Evolutionary conservation across 352 stramenopile genomes (phyloP).

Genomic region (Pythium vanterpoolii): DNA sequence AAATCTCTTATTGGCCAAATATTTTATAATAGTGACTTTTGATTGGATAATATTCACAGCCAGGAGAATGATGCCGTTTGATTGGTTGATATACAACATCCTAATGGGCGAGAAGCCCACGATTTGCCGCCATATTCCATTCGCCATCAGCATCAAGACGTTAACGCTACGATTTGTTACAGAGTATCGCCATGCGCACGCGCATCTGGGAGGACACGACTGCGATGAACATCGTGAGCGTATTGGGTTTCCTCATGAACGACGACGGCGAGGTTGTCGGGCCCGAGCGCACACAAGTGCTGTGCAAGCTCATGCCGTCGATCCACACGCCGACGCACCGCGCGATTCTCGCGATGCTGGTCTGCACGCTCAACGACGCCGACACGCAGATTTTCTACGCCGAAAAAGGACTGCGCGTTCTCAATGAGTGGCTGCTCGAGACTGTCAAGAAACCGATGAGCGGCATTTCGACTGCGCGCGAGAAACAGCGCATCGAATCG

Average conservation of each 20-base stretch:
- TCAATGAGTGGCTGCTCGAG: constrained; percentile 72
- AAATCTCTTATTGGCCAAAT: constrained; percentile 15
- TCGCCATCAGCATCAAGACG: too few species aligned
- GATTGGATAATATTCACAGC: constrained; percentile 14
- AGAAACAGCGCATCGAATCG: constrained; percentile 71
- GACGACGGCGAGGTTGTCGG: constrained; percentile 74
- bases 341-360: constrained; percentile 72
- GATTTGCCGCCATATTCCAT: neutral
- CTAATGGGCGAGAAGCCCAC: neutral
- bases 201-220: constrained; percentile 77
- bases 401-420: constrained; percentile 63
- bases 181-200: constrained; percentile 40
- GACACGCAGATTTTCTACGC: constrained; percentile 76
- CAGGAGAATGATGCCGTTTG: too few species aligned
- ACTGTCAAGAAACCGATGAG: constrained; percentile 28
- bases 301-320: constrained; percentile 82
- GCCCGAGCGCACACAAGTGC: constrained; percentile 66
- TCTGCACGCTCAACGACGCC: constrained; percentile 61
- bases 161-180: neutral
- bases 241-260: constrained; percentile 80
- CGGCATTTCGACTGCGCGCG: constrained; percentile 28
- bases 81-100: constrained; percentile 14
- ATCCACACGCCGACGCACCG: constrained; percentile 79
- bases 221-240: constrained; percentile 79
- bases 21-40: neutral